phyloP scores from a whole-genome alignment of 2,329 filamentous ascomycete genomes.

The Fusarium annulatum region DNA sequence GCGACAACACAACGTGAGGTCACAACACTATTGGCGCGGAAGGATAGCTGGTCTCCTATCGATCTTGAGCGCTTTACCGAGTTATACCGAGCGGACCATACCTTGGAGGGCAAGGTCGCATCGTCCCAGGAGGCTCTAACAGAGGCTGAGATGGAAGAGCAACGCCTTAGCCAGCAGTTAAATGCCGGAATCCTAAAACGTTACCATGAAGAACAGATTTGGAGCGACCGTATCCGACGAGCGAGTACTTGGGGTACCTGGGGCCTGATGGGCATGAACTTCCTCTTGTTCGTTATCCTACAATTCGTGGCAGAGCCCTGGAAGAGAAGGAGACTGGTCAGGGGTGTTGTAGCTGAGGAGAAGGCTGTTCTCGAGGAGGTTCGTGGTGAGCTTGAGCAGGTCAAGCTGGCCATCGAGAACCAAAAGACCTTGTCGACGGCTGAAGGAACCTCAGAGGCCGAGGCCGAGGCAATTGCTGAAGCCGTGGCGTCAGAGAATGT shows the following conservation, averaged over 20 bases:
- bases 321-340: constrained; percentile 83
- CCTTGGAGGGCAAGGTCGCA: constrained; percentile 86
- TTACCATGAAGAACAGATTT: constrained; percentile 99
- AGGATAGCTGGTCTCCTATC: constrained; percentile 86
- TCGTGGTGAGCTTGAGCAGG: constrained; percentile 53
- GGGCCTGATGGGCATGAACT: constrained; percentile 97
- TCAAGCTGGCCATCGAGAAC: constrained; percentile 47
- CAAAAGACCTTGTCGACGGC: constrained; percentile 34
- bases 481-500: constrained; percentile 15
- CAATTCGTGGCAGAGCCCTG: constrained; percentile 94
- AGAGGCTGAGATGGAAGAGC: constrained; percentile 81
- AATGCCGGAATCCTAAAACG: constrained; percentile 86
- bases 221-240: constrained; percentile 95
- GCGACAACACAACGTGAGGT: constrained; percentile 95
- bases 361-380: constrained; percentile 66
- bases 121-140: constrained; percentile 77
- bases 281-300: constrained; percentile 85
- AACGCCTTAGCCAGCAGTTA: constrained; percentile 79
- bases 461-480: constrained; percentile 3
- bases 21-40: constrained; percentile 90
- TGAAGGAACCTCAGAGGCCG: constrained; percentile 9
- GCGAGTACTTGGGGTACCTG: constrained; percentile 99
- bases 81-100: constrained; percentile 91
- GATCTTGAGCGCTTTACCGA: constrained; percentile 96
- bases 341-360: constrained; percentile 83